Evolutionary conservation across 164 flowering plant genomes (phyloP).

Genomic region (Kingdonia uniflora): DNA sequence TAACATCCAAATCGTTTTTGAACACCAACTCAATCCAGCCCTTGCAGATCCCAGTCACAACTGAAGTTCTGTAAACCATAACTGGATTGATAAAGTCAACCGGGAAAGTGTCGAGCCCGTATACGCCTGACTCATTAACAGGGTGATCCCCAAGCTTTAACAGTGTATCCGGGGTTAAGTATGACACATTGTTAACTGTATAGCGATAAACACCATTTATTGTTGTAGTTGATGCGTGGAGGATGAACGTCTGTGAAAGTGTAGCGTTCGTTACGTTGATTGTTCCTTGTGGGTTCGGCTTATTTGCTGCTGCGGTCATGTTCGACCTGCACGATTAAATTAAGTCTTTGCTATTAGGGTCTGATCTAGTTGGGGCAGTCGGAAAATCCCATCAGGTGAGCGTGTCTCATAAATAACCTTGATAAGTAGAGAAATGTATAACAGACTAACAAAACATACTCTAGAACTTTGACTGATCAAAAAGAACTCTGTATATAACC

Average conservation of each 20-base stretch:
- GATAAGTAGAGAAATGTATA: too few species aligned
- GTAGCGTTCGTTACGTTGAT: slow-evolving; percentile 48
- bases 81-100: slow-evolving; percentile 9
- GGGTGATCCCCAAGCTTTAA: slow-evolving; percentile 50
- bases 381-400: too few species aligned
- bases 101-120: slow-evolving; percentile 38
- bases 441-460: too few species aligned
- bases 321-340: slow-evolving; percentile 7
- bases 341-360: too few species aligned
- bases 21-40: slow-evolving; percentile 59
- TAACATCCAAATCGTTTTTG: slow-evolving; percentile 24
- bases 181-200: slow-evolving; percentile 50
- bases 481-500: too few species aligned
- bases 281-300: slow-evolving; percentile 75
- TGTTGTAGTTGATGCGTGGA: slow-evolving; percentile 16
- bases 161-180: slow-evolving; percentile 31
- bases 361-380: too few species aligned
- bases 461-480: too few species aligned
- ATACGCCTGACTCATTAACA: slow-evolving; percentile 36
- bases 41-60: slow-evolving; percentile 38
- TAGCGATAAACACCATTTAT: slow-evolving; percentile 18
- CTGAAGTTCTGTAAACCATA: slow-evolving; percentile 26
- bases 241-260: slow-evolving; percentile 36
- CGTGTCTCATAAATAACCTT: too few species aligned
- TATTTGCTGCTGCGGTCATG: slow-evolving; percentile 50